A percentile compares a stretch with the other conserved stretches of the same genome.
Evolutionary conservation across 768 basidiomycete genomes (phyloP).

Genomic region (Leucocoprinus sp.): DNA sequence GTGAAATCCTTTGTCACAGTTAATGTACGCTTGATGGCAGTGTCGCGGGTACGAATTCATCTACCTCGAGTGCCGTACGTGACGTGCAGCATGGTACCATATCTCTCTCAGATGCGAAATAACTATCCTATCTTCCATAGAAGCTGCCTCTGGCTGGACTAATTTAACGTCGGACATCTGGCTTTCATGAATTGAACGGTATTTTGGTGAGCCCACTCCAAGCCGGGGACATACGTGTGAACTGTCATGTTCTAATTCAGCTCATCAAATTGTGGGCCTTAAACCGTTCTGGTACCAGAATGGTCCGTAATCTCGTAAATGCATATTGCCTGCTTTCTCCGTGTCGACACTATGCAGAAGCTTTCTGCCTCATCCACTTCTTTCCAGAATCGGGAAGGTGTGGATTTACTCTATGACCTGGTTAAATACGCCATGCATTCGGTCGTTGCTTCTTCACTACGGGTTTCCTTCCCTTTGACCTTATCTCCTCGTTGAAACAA

Average conservation of each 20-base stretch:
- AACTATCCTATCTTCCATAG: no score
- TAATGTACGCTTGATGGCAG: neutral
- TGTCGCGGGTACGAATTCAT: neutral
- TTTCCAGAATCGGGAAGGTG: neutral
- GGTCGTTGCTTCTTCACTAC: neutral
- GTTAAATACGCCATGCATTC: constrained; percentile 7
- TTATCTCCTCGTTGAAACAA: neutral
- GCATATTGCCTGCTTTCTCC: neutral
- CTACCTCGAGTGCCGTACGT: neutral
- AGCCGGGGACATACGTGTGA: neutral
- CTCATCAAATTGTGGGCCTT: neutral
- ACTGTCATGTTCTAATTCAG: neutral
- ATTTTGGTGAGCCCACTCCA: neutral
- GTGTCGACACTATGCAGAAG: neutral
- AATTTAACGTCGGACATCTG: neutral
- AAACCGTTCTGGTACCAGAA: neutral
- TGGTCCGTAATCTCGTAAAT: constrained; percentile 1
- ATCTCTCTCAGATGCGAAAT: no score
- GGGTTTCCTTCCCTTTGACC: neutral
- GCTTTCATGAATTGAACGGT: neutral
- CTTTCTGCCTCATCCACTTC: neutral
- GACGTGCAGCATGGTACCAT: neutral
- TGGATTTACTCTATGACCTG: neutral
- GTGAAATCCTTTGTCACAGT: no score
- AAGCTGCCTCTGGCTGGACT: neutral